Evolutionary conservation across 1,139 yeast genomes (phyloP), one percentile per base, ranked within the genome.

Genomic region (Taphrina pruni): DNA sequence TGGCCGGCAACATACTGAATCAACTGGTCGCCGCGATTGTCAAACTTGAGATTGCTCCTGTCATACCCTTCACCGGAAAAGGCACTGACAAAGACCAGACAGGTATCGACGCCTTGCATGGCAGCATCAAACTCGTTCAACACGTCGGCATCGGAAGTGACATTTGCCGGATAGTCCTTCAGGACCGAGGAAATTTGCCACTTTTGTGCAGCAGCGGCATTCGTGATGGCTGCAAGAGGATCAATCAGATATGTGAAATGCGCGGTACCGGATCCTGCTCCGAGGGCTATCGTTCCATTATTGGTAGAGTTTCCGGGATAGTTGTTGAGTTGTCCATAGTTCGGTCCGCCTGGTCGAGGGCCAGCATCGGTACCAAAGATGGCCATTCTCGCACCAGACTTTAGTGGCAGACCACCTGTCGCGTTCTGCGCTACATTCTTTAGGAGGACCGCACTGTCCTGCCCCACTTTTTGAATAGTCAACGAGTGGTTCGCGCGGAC

Each of bases 51-150:
- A 73, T 86, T 85, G 73, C 81, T 81, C 46, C 89, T 76, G 75
- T 86, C 89, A 17, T 88, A 88, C 0, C 87, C 88, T 77, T 86
- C 89, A 20, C 89, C 89, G 9, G 88, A 83, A 72, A 79, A 77
- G 0, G 87, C 81, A 14, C 73, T 46, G 39, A 72, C 74, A 69
- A 74, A 73, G 35, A 84, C 88, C 70, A 86, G 80, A 1, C 86
- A 85, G 41, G 86, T 77, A 6, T 87, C 79, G 76, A 85, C 76
- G 73, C 85, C 87, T 0, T 87, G 85, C 1, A 87, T 83, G 1
- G 82, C 77, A 70, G 75, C 80, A 71, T 84, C 86, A 39, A 83
- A 79, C 8, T 48, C 41, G 38, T n/a, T 26, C 17, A 52, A n/a
- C 36, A 17, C 48, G 12, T 36, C 43, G 11, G 41, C 26, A 17